These are phyloP conservation scores for Aspergillus transmontanensis DNA, from an alignment of 2,329 filamentous ascomycete species.

Conservation along the genomic window DNA sequence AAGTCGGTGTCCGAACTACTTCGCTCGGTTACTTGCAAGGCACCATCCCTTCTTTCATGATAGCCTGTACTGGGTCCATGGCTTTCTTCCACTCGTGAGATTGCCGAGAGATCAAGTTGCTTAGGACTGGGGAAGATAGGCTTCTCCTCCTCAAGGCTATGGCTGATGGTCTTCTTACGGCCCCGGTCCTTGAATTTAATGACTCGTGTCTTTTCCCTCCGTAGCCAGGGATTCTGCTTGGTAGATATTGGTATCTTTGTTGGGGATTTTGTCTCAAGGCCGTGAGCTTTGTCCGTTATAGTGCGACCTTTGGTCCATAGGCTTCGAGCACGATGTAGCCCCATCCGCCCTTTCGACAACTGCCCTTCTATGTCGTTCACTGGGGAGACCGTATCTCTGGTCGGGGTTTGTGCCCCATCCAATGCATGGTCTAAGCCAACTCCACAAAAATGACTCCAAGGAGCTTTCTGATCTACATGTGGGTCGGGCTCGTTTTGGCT, in stretches of 20 bases:
- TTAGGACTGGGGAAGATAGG: not conserved
- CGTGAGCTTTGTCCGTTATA: slow-evolving; percentile 14
- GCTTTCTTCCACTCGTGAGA: not conserved
- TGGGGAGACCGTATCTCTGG: not conserved
- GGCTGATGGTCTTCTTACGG: slow-evolving; percentile 8
- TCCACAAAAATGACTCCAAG: slow-evolving; percentile 21
- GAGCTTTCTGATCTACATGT: slow-evolving; percentile 7
- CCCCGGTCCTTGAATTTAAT: slow-evolving; percentile 13
- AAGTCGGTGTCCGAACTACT: slow-evolving; percentile 23
- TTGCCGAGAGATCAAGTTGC: not conserved
- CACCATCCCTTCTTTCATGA: not conserved
- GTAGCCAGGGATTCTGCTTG: slow-evolving; percentile 12
- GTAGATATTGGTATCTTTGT: slow-evolving; percentile 10
- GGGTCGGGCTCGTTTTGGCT: slow-evolving; percentile 3
- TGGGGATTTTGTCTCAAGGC: slow-evolving; percentile 14
- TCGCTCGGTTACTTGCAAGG: slow-evolving; percentile 9
- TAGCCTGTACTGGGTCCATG: not conserved
- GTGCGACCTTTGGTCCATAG: slow-evolving; percentile 17
- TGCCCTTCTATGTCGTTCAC: slow-evolving; percentile 6
- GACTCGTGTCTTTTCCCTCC: slow-evolving; percentile 15
- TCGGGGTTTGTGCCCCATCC: slow-evolving; percentile 6
- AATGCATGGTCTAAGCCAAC: slow-evolving; percentile 11
- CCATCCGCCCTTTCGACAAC: slow-evolving; percentile 11
- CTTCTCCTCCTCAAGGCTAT: slow-evolving; percentile 3
- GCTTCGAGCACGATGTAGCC: slow-evolving; percentile 16